Base-by-base conservation (phyloP, 75 land plant genomes). In the Selaginella moellendorffii region DNA sequence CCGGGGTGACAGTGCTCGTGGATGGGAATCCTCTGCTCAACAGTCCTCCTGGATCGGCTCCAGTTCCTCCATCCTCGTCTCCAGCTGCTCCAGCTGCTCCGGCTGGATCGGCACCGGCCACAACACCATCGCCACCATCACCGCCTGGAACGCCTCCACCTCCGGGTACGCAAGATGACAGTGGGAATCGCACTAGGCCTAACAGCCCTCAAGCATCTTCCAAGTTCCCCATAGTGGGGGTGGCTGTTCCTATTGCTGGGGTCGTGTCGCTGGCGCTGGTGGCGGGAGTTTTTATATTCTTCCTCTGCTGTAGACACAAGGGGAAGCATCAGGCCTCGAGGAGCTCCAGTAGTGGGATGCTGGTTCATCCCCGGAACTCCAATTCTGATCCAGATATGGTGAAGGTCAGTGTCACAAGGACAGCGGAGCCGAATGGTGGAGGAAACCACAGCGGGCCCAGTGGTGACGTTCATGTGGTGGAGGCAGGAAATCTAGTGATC, bases 401-500 rank as follows among this genome's bases (percentile, higher is more conserved):
- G 54, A 74, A 74, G 62, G 25, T 63, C n/a, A 36, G 10, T 5
- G 46, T 36, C 14, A n/a, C n/a, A n/a, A n/a, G n/a, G n/a, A n/a
- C n/a, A n/a, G n/a, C n/a, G n/a, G n/a, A n/a, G n/a, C 10, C 10
- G 46, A 36, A 36, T 36, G 46, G 46, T 36, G 46, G 46, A 5
- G 46, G 46, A 36, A 14, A 14, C 14, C 10, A 14, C 14, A 36
- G 46, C 46, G 29, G 79, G 9, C 56, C 72, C 0, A 36, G 46
- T 14, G 61, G 67, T 26, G 79, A 79, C 52, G 63, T 72, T 20
- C 78, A 79, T 0, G 65, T 77, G 30, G 68, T 76, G n/a, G 79
- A 77, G 31, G 76, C 79, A 2, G 76, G 81, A 26, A 87, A 75
- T 71, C 62, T 81, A 75, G 73, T 85, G 2, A 85, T 81, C 23